Conservation (phyloP, 2,329 filamentous ascomycete species). For the Trichophyton equinum region DNA sequence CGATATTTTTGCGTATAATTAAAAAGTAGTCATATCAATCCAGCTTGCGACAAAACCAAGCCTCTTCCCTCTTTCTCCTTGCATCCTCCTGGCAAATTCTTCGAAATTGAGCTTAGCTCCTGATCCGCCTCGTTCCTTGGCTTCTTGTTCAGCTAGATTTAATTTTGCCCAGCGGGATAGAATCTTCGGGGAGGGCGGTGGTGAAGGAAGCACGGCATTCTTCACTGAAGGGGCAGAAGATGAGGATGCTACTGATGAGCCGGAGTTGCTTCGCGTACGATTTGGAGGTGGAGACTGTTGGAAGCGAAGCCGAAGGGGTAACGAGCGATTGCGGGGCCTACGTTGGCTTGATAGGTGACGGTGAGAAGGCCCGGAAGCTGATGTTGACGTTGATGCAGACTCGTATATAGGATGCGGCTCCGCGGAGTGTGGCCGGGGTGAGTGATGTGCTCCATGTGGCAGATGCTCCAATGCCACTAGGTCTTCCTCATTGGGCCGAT, state of each 20-base stretch:
- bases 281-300: conserved; percentile 25
- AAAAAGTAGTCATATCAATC: conserved; percentile 65
- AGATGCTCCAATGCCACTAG: not conserved
- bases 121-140: conserved; percentile 59
- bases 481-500: conserved; percentile 30
- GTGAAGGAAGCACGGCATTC: conserved; percentile 19
- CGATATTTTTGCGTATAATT: conserved; percentile 6
- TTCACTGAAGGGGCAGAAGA: conserved; percentile 26
- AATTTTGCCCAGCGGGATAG: conserved; percentile 40
- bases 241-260: conserved; percentile 26
- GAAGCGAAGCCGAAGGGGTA: conserved; percentile 27
- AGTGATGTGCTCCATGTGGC: not conserved
- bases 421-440: not conserved
- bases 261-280: conserved; percentile 23
- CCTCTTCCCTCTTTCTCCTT: conserved; percentile 52
- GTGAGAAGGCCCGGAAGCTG: conserved; percentile 20
- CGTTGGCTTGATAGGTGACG: conserved; percentile 17
- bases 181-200: conserved; percentile 22
- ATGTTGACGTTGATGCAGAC: conserved; percentile 11
- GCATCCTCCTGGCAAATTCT: conserved; percentile 69
- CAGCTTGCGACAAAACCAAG: conserved; percentile 77
- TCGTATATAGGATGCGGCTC: conserved; percentile 13
- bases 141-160: conserved; percentile 55
- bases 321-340: conserved; percentile 15
- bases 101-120: conserved; percentile 59